Base-by-base conservation (phyloP, 169 alveolate species). In the Eimeria zaria region DNA sequence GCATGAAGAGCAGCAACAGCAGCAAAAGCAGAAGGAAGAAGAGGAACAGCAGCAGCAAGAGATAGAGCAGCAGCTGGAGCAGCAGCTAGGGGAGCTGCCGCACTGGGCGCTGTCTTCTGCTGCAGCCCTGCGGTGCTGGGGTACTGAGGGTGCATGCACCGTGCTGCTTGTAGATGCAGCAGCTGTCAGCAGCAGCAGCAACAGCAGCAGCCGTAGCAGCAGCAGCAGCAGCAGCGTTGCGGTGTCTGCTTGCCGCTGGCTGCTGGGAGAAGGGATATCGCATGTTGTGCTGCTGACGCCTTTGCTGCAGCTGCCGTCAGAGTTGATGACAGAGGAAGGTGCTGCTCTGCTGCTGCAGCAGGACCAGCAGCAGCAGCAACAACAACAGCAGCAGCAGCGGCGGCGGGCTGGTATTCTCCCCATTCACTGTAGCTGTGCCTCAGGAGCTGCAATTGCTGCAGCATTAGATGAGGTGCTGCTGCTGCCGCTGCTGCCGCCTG, bases 321-420 rank as follows among this genome's bases (percentile, higher is more conserved):
- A 36, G 60, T 30, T 76, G 33, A 39, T 39, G 60, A 76, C 51
- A 36, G 64, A 2, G 27, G 88, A 36, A 76, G 88, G 88, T 0
- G 88, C 88, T 27, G 88, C 88, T 20, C 11, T 76, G 51, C 62
- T 76, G 88, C 88, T 76, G 88, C 88, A 76, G 33, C 88, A 76
- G 30, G 62, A 36, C 39, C 22, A 76, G 60, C 39, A 36, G 51
- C 88, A 76, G 88, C 62, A 36, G 60, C 62, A 76, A 30, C 88
- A 76, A 8, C 16, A 76, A 60, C 51, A 76, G 58, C 62, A 44
- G 58, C 81, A 71, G 46, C 81, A 71, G 81, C 27, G n/a, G 69
- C 20, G 33, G 69, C 41, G 81, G 46, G 48, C 46, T 8, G 48
- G 81, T 12, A n/a, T 76, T 9, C 60, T 76, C 33, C 88, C 88